Percentiles rank a stretch among this genome's conserved stretches.
Evolutionary conservation across 805 yeast genomes (phyloP).

Genomic region (Wickerhamiella slavikovae): DNA sequence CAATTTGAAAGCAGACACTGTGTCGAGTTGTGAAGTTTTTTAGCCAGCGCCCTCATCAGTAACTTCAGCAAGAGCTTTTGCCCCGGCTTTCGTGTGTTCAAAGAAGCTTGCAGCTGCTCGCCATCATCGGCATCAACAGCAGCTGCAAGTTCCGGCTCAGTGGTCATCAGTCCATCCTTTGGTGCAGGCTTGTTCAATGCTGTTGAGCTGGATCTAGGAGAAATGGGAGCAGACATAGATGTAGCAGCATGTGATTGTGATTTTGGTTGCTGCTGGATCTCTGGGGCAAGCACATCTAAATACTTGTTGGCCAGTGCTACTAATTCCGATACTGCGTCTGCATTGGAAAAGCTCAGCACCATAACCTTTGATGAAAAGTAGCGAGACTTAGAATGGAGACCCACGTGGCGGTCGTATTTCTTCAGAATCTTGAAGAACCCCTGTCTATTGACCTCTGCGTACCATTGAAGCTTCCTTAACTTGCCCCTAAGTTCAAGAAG

Average conservation of each 20-base stretch:
- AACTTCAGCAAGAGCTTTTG: constrained; percentile 21
- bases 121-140: constrained; percentile 25
- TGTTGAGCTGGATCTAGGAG: constrained; percentile 1
- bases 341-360: constrained; percentile 63
- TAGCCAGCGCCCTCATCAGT: constrained; percentile 9
- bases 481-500: constrained; percentile 56
- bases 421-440: constrained; percentile 79
- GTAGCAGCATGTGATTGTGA: constrained; percentile 1
- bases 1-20: constrained; percentile 31
- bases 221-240: constrained; percentile 1
- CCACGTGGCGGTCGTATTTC: constrained; percentile 69
- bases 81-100: constrained; percentile 27
- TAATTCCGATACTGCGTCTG: constrained; percentile 32
- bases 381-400: constrained; percentile 33
- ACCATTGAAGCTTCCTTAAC: constrained; percentile 78
- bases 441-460: constrained; percentile 75
- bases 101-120: constrained; percentile 22
- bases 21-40: constrained; percentile 26
- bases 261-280: constrained; percentile 3
- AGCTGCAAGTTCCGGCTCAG: constrained; percentile 1
- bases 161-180: too few relatives aligned
- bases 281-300: constrained; percentile 14
- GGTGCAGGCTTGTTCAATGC: constrained; percentile 2
- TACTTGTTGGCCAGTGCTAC: constrained; percentile 20
- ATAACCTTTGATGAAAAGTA: constrained; percentile 46